Evolutionary conservation across 2,329 filamentous ascomycete species (phyloP).

Genomic region (Apiospora sp.): DNA sequence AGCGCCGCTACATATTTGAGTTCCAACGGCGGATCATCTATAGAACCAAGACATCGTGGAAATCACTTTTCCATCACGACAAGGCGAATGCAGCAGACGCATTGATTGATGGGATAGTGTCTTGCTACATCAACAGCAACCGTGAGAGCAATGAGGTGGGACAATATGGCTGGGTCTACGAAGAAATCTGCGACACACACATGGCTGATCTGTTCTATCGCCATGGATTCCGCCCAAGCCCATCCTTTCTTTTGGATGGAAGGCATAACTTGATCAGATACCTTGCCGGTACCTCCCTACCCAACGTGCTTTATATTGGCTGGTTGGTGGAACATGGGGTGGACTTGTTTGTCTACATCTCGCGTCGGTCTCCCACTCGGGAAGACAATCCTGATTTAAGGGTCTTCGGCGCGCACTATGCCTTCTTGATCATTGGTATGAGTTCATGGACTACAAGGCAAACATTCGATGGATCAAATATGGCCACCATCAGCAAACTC

Average conservation of each 20-base stretch:
- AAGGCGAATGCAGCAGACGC: background rate
- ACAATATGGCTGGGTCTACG: constrained; percentile 1
- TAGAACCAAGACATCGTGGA: background rate
- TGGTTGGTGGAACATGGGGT: constrained; percentile 24
- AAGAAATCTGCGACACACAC: background rate
- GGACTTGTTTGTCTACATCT: background rate
- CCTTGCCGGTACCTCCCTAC: too few species aligned
- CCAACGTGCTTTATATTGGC: background rate
- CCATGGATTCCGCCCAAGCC: constrained; percentile 17
- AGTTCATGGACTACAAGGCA: too few species aligned
- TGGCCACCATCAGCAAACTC: background rate
- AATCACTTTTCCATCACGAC: too few species aligned
- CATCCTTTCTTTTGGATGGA: background rate
- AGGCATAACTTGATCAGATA: too few species aligned
- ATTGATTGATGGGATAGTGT: too few species aligned
- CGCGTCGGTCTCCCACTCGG: background rate
- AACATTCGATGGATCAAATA: background rate
- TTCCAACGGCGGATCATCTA: background rate
- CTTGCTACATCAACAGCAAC: background rate
- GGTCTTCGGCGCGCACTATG: constrained; percentile 16
- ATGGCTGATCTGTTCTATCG: constrained; percentile 16
- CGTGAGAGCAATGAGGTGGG: background rate
- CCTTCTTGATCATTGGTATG: background rate
- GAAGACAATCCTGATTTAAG: background rate
- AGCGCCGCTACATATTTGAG: constrained; percentile 22